Evolutionary conservation across 345 rosid species (phyloP), one percentile per base, ranked within the genome.

Genomic region (Gossypium anomalum): DNA sequence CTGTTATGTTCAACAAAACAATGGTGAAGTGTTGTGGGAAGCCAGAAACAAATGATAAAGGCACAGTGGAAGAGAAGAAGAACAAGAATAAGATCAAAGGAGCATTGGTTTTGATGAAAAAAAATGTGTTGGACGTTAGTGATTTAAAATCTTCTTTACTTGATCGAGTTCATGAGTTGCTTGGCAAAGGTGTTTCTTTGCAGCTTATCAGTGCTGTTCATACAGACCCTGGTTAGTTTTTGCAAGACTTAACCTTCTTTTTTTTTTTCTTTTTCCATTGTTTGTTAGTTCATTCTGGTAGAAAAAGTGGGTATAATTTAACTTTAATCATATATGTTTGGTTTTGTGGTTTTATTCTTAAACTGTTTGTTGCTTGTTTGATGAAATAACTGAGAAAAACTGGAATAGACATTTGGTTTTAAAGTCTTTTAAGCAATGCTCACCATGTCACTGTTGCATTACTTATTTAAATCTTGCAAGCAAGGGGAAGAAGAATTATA

Each of bases 101-200:
- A 10, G 87, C 81, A 10, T 96, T 90, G 57, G 87, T 89, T 66
- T 80, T 95, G 86, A 92, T 89, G 96, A 92, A 89, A 84, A 92
- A 92, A 82, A 91, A 91, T 78, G 95, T 89, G 59, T 79, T 94
- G 80, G 97, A 89, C 74, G 82, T 91, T 82, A 91, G 79, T 71
- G 98, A 94, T 82, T 80, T 92, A 67, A 48, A 80, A n/a, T 92
- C 89, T 72, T 86, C 90, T n/a, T 5, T 91, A 20, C 84, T 91
- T 16, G 99, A 92, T 74, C 80, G 90, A 19, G 16, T 92, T 56
- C 83, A 86, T 38, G 98, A 94, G 77, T 66, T 91, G 66, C 20
- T 89, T 7, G 94, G 97, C 44, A 77, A 79, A 58, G 68, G 83
- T 66, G 88, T 94, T 53, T 86, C 91, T 76, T 83, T 94, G 71